Base-by-base conservation (phyloP, 805 yeast species). In the Barnettozyma vustinii region DNA sequence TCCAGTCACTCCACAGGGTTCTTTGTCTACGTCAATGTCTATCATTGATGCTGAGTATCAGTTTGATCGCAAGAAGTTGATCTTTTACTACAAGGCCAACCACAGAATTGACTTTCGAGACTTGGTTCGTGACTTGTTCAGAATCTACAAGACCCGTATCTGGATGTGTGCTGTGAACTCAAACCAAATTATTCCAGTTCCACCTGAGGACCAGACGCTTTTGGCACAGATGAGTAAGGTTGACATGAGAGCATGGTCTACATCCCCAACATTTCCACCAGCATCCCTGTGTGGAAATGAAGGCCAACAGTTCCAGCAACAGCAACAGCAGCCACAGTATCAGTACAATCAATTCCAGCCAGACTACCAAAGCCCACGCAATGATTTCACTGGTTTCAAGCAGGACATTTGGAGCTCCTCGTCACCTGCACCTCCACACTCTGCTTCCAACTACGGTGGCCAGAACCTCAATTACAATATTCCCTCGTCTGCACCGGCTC, bases 1-100 rank as follows among this genome's bases (percentile, higher is more conserved):
- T 25, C 43, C 41, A 23, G 45, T 40, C 25, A 45, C 51, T 15
- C 51, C 51, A 6, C 51, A 48, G 36, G 45, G 44, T 21, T 27
- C 48, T 15, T 33, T 50, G 21, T 35, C 50, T 12, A 21, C 41
- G 9, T 50, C 50, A 12, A 68, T 87, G 73, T 77, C 78, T 54
- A 76, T 87, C 45, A 74, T 86, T 56, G 87, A 85, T 62, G 85
- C 88, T 1, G 95, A 87, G 62, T 86, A 83, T 63, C 95, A 87
- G 66, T 85, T 83, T 67, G 95, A 87, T 63, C 76, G 87, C 50
- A 81, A 84, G 58, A 87, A 87, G 58, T 71, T 86, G 56, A 86
- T 85, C 9, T 82, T 86, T 56, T 86, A 85, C 64, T 84, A 83
- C 59, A 75, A 72, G 45, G 78, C 84, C 59, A 73, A 79, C 44